Evolutionary conservation across 202 grass and related monocot species (phyloP), one percentile per base, ranked within the genome.

Genomic region (Carex sylvatica): DNA sequence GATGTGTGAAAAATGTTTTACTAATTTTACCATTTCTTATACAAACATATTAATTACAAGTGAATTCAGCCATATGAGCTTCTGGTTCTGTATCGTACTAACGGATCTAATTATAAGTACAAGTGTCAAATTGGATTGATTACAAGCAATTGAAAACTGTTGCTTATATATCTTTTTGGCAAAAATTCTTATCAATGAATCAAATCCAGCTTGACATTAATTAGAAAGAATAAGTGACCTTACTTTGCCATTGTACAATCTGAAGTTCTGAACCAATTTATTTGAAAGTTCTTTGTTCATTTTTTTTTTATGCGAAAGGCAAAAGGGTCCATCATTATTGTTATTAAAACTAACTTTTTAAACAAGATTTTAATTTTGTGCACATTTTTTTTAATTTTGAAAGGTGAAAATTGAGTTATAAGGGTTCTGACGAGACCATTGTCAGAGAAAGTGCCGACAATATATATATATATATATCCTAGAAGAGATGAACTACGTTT

Each of bases 371-470:
- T n/a, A n/a, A n/a, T 0, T 76, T 28, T 84, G 4, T 88, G 76
- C 54, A n/a, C 1, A 16, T 19, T 61, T 88, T 0, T 23, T 11
- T 53, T 80, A 83, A 82, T 65, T 73, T 83, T 44, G 14, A 49
- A 89, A 96, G 89, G 93, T 96, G 62, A 99, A 80, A 80, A 99
- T 99, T 61, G 91, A 93, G 65, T 88, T n/a, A n/a, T 99, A 67
- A 90, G 93, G 84, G 91, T 93, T 35, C 89, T 99, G 49, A 99
- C 96, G 47, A 26, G 93, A 69, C 93, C 96, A 0, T 82, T 96
- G 77, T 86, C 91, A 61, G 88, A 93, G 67, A 87, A 88, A 65
- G 83, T 99, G 54, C 96, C 96, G 26, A 92, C 79, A 1, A n/a
- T n/a, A n/a, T n/a, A n/a, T n/a, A n/a, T n/a, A n/a, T n/a, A n/a